phyloP scores from a whole-genome alignment of 1,284 basidiomycete genomes.

The Baeospora myosura region DNA sequence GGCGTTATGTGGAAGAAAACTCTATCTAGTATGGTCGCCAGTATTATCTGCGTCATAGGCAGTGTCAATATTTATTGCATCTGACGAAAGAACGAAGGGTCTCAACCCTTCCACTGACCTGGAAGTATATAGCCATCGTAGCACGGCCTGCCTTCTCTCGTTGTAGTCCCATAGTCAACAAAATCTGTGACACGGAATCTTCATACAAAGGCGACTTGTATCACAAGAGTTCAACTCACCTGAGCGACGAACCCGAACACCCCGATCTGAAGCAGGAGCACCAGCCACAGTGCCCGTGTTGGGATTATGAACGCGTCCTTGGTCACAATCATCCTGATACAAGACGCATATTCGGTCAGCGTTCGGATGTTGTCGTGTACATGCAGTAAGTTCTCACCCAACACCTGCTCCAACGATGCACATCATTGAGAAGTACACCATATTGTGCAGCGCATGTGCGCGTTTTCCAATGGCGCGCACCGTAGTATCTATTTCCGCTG shows the following conservation, averaged over 20 bases:
- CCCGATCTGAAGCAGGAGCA: constrained; percentile 39
- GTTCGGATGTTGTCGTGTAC: too few species aligned
- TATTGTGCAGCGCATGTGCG: constrained; percentile 68
- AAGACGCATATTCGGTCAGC: background rate
- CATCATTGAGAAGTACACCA: constrained; percentile 60
- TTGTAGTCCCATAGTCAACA: constrained; percentile 59
- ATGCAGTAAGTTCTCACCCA: constrained; percentile 34
- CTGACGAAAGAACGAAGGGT: background rate
- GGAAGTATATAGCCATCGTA: constrained; percentile 54
- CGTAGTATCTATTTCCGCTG: constrained; percentile 40
- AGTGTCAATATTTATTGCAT: background rate
- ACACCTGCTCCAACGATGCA: constrained; percentile 49
- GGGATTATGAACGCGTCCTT: constrained; percentile 39
- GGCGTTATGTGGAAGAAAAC: constrained; percentile 61
- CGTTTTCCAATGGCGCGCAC: constrained; percentile 68
- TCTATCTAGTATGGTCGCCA: constrained; percentile 50
- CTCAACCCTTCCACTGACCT: too few species aligned
- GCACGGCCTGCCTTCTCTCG: constrained; percentile 58
- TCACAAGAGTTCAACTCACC: constrained; percentile 21
- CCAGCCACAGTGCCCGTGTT: constrained; percentile 37
- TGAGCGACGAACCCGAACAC: constrained; percentile 57
- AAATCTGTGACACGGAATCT: too few species aligned
- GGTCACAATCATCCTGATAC: constrained; percentile 35
- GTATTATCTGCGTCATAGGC: constrained; percentile 40
- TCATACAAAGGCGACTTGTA: background rate